Evolutionary conservation across 768 basidiomycete genomes (phyloP), one percentile per base, ranked within the genome.

Genomic region (Exidia glandulosa): DNA sequence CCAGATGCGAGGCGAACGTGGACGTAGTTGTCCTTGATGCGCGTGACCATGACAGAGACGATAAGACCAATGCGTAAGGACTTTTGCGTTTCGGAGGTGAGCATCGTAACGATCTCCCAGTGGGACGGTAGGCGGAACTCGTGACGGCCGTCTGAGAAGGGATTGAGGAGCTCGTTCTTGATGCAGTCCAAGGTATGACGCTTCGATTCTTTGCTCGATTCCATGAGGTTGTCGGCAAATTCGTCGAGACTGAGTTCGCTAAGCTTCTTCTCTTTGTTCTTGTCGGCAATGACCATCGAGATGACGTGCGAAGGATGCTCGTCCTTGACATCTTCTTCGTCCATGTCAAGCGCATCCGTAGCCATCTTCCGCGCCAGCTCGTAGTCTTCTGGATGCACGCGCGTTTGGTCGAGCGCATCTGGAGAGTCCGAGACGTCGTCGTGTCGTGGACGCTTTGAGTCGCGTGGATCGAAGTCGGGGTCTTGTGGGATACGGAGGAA

Each of bases 301-400:
- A 99, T 92, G 7, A 90, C 87, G 65, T 88, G 85, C 1, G 96
- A 98, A 30, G 94, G 90, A 69, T 95, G 90, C 66, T 89, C 85
- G 64, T 91, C 90, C 59, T 90, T 89, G 33, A 93, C 80, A 73
- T 99, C 96, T 71, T 98, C 96, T 67, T 95, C 94, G 64, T 99
- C 96, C n/a, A 92, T 80, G 68, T 97, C 96, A 14, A 98, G 80
- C 3, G 95, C 93, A 72, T 97, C 94, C 23, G 91, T 90, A 36
- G 95, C 95, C 94, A 99, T 96, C 77, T 98, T 97, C 34, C 92
- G 86, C 3, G 96, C 95, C 37, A 98, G 79, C 64, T 97, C 94
- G 68, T 98, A 99, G 73, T 99, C 96, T 70, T 95, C 91, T 5
- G 92, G 92, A 68, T 99, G 96, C 58, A 99, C 91, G 23, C 96